These are phyloP conservation scores for Pyrenochaeta sp. DNA, from an alignment of 2,329 filamentous ascomycete species.

Conservation along the genomic window DNA sequence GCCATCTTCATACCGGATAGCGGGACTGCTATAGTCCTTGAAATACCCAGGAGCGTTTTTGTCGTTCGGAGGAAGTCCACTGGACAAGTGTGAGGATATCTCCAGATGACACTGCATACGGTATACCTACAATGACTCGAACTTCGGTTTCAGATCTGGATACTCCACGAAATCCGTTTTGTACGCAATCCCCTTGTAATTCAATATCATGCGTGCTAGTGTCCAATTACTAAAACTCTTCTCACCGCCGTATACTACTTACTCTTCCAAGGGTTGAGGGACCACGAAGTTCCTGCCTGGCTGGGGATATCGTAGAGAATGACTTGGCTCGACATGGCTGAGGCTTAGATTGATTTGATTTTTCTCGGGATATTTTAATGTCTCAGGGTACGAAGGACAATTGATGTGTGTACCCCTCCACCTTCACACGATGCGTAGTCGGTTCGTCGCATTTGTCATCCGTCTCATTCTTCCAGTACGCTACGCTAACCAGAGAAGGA, in stretches of 20 bases:
- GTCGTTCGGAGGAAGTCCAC: conserved; percentile 57
- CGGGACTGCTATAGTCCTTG: conserved; percentile 62
- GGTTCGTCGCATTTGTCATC: conserved; percentile 7
- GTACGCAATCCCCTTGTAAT: conserved; percentile 73
- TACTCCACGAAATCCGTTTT: conserved; percentile 75
- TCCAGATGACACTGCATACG: not conserved
- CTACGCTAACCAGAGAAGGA: not conserved
- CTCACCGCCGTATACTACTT: conserved; percentile 19
- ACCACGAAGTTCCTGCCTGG: conserved; percentile 64
- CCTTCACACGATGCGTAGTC: no score
- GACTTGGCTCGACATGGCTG: conserved; percentile 49
- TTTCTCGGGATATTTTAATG: no score
- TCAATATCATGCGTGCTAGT: conserved; percentile 69
- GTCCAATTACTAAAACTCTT: conserved; percentile 1
- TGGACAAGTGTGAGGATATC: conserved; percentile 10
- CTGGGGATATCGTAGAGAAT: conserved; percentile 70
- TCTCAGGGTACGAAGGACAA: no score
- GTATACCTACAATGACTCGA: conserved; percentile 61
- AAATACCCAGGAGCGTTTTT: conserved; percentile 39
- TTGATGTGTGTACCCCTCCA: no score
- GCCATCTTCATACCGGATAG: conserved; percentile 63
- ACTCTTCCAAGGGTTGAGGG: conserved; percentile 77
- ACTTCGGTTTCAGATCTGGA: conserved; percentile 65
- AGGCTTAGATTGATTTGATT: no score
- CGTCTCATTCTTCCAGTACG: not conserved